phyloP scores from a whole-genome alignment of 75 land plant genomes.

The Picea sitchensis region DNA sequence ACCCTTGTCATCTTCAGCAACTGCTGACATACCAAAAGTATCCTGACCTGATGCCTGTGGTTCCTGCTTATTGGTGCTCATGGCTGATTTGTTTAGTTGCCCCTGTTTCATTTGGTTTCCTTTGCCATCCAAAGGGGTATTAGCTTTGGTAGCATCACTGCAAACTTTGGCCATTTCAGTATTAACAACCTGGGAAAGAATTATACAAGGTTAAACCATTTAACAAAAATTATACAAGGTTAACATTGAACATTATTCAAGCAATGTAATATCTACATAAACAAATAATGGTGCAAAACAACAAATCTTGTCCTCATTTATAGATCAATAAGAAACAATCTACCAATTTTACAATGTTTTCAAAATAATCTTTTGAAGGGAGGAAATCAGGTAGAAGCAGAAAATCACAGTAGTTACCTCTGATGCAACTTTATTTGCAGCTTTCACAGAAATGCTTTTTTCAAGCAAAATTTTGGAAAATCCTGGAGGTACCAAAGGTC shows the following conservation, averaged over 20 bases:
- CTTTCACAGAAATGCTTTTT: not conserved
- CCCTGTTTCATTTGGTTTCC: not conserved
- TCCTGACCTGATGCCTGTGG: slow-evolving; percentile 10
- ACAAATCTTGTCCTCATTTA: not conserved
- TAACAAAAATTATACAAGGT: not conserved
- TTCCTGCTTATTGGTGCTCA: not conserved
- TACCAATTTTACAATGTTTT: not conserved
- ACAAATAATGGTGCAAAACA: not conserved
- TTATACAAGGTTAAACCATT: not conserved
- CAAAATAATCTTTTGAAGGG: not conserved
- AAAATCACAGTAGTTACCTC: not conserved
- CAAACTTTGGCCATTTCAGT: not conserved
- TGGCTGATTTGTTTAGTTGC: not conserved
- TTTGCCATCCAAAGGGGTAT: slow-evolving; percentile 5
- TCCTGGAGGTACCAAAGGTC: slow-evolving; percentile 77
- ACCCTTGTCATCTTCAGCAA: slow-evolving; percentile 3
- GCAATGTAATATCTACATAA: not conserved
- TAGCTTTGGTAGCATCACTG: not conserved
- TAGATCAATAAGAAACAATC: not conserved
- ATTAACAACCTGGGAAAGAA: slow-evolving; percentile 5
- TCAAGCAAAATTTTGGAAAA: slow-evolving; percentile 32
- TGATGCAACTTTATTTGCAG: not conserved
- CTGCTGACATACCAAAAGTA: not conserved
- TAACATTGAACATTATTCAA: not conserved
- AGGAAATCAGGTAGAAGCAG: not conserved